Conservation (phyloP, 352 stramenopile species). For the Globisporangium barbulae region DNA sequence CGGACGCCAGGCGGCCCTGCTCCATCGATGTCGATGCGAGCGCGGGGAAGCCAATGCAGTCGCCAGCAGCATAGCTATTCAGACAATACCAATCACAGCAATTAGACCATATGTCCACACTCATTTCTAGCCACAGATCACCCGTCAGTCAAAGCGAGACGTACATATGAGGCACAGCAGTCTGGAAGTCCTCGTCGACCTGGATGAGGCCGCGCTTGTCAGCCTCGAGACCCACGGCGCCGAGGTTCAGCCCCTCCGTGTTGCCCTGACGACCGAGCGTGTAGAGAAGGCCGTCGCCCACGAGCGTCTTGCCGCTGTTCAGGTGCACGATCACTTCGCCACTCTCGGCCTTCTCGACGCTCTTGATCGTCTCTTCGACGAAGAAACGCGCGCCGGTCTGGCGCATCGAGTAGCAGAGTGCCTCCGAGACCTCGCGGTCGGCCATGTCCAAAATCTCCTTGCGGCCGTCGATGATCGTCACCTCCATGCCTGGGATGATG, state of each 20-base stretch:
- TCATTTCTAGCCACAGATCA: not conserved
- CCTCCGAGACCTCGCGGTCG: constrained; percentile 84
- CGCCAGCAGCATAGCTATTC: constrained; percentile 81
- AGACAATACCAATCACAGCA: not conserved
- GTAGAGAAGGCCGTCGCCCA: constrained; percentile 83
- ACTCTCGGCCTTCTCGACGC: constrained; percentile 56
- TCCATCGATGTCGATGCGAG: constrained; percentile 91
- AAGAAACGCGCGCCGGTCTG: constrained; percentile 87
- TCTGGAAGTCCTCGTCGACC: constrained; percentile 90
- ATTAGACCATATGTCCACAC: not conserved
- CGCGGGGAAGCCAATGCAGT: constrained; percentile 88
- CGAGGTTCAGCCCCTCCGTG: constrained; percentile 80
- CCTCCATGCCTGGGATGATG: constrained; percentile 86
- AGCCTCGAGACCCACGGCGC: constrained; percentile 67
- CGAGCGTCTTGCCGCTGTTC: constrained; percentile 84
- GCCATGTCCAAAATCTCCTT: constrained; percentile 88
- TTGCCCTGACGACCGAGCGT: constrained; percentile 86
- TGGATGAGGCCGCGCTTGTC: constrained; percentile 85
- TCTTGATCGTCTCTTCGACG: constrained; percentile 75
- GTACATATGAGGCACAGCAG: constrained; percentile 82
- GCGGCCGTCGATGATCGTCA: constrained; percentile 87
- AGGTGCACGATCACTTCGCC: constrained; percentile 77
- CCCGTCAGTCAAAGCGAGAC: constrained; percentile 8
- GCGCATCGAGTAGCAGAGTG: constrained; percentile 86
- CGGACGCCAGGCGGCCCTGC: constrained; percentile 80